These are phyloP conservation scores for Pyropia yezoensis DNA, from an alignment of 23 red algal species.

Conservation along the genomic window DNA sequence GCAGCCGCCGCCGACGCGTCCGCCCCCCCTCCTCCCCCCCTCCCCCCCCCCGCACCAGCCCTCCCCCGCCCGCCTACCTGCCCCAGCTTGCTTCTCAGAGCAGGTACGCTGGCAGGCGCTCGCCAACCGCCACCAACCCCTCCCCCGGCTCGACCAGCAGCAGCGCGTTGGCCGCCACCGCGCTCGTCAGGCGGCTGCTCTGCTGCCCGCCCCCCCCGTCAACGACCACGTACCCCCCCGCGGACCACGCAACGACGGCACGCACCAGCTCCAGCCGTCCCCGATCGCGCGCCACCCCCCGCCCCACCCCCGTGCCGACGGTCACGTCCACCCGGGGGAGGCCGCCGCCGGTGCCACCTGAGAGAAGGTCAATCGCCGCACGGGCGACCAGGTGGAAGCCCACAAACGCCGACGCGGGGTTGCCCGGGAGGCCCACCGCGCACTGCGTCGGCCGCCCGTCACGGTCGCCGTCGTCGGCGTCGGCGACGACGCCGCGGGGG, in stretches of 20 bases:
- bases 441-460: neutral
- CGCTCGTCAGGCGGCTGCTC: slow-evolving; percentile 27
- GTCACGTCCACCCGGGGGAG: slow-evolving; percentile 11
- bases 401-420: slow-evolving; percentile 73
- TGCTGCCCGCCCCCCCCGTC: slow-evolving; percentile 2
- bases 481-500: too few relatives aligned
- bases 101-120: slow-evolving; percentile 15
- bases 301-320: slow-evolving; percentile 1
- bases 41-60: too few relatives aligned
- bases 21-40: too few relatives aligned
- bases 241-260: too few relatives aligned
- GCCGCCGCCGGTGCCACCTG: slow-evolving; percentile 13
- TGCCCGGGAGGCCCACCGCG: slow-evolving; percentile 59
- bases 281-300: too few relatives aligned
- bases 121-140: slow-evolving; percentile 13
- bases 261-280: too few relatives aligned
- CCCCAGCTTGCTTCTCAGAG: neutral
- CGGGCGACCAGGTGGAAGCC: slow-evolving; percentile 65
- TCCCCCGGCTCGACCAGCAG: slow-evolving; percentile 28
- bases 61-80: neutral
- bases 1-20: too few relatives aligned
- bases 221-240: too few relatives aligned
- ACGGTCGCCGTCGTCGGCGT: neutral
- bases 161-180: slow-evolving; percentile 43
- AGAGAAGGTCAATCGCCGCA: slow-evolving; percentile 25